phyloP scores from a whole-genome alignment of 768 basidiomycete genomes.

The Calvatia gigantea region DNA sequence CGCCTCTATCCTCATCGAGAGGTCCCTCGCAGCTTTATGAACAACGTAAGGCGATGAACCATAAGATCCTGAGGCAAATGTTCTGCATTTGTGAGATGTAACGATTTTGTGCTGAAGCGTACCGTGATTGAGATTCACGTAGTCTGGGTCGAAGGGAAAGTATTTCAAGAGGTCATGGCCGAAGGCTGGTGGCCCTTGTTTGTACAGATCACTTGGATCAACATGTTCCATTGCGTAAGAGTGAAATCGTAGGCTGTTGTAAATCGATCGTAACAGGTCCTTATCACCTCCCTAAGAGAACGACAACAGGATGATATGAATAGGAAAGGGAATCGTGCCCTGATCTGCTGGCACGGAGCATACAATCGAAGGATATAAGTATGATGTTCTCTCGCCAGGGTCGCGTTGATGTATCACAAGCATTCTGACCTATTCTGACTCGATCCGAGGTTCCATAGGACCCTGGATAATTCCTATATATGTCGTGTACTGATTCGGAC shows the following conservation, averaged over 20 bases:
- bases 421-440: neutral
- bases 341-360: neutral
- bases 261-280: neutral
- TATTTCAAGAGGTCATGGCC: slow-evolving; percentile 53
- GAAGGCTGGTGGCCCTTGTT: slow-evolving; percentile 34
- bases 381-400: neutral
- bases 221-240: neutral
- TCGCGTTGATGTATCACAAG: neutral
- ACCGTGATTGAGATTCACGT: slow-evolving; percentile 69
- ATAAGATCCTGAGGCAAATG: slow-evolving; percentile 44
- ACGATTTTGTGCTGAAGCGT: slow-evolving; percentile 5
- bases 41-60: slow-evolving; percentile 56
- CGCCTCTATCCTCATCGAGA: slow-evolving; percentile 41
- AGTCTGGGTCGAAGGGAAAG: slow-evolving; percentile 54
- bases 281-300: neutral
- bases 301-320: neutral
- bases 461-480: neutral
- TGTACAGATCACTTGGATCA: slow-evolving; percentile 2
- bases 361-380: neutral
- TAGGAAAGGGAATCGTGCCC: neutral
- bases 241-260: neutral
- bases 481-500: neutral
- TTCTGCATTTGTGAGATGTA: neutral
- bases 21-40: slow-evolving; percentile 36
- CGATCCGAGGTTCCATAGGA: neutral